Percentiles rank a stretch among this genome's conserved stretches.
Conservation (phyloP, 345 rosid genomes). For the Corchorus capsularis region DNA sequence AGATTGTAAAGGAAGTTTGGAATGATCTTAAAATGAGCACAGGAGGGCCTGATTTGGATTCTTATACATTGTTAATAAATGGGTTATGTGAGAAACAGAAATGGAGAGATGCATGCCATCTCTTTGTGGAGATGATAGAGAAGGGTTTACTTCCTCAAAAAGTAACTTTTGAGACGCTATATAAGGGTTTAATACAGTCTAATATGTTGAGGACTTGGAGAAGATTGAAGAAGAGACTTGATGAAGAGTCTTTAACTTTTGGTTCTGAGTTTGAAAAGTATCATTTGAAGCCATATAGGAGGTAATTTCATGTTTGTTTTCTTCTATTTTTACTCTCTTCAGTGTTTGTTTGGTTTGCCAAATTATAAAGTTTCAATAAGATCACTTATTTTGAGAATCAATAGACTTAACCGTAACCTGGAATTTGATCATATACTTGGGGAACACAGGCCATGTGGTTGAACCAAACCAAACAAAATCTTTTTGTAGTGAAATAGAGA, state of each 20-base stretch:
- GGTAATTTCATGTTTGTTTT: conserved; percentile 23
- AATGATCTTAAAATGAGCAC: conserved; percentile 58
- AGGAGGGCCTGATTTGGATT: conserved; percentile 79
- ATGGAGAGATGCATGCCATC: conserved; percentile 77
- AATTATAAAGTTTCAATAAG: background rate
- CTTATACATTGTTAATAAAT: conserved; percentile 69
- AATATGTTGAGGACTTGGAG: conserved; percentile 90
- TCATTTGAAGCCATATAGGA: conserved; percentile 63
- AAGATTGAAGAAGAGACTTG: conserved; percentile 85
- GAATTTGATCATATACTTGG: too few species aligned
- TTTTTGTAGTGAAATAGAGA: too few species aligned
- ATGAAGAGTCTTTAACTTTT: conserved; percentile 70
- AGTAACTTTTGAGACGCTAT: conserved; percentile 77
- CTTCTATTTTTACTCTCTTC: background rate
- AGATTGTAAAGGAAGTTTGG: conserved; percentile 67
- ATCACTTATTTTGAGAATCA: background rate
- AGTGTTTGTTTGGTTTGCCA: background rate
- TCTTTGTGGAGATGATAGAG: conserved; percentile 91
- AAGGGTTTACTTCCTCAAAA: conserved; percentile 88
- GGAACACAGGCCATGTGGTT: too few species aligned
- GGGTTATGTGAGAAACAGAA: conserved; percentile 65
- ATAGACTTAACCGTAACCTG: too few species aligned
- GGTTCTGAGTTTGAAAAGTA: conserved; percentile 73
- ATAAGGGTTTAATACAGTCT: conserved; percentile 79
- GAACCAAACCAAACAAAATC: too few species aligned